phyloP scores from a whole-genome alignment of 768 basidiomycete species.

The Russula ochroleuca region DNA sequence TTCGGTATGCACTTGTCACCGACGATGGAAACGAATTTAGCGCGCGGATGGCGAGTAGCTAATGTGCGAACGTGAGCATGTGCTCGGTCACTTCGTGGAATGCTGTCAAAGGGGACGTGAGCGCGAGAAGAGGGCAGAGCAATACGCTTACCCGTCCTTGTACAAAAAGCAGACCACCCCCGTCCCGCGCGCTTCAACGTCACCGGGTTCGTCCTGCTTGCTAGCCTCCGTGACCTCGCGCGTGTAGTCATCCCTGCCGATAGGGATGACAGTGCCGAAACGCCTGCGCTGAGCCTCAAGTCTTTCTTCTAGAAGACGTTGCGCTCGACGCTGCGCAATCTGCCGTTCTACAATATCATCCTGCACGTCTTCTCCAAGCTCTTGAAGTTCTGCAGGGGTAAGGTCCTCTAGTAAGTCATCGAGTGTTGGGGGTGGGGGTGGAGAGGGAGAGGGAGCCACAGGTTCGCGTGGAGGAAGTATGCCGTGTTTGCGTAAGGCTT shows the following conservation, averaged over 20 bases:
- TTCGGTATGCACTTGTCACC: conserved; percentile 96
- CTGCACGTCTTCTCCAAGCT: conserved; percentile 64
- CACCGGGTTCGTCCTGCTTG: conserved; percentile 58
- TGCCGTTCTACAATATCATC: conserved; percentile 76
- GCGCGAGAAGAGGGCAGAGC: not conserved
- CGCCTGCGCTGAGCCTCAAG: conserved; percentile 54
- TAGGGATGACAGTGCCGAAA: conserved; percentile 84
- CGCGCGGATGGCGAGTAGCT: conserved; percentile 79
- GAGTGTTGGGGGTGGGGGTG: conserved; percentile 71
- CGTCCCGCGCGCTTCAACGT: conserved; percentile 67
- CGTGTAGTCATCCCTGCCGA: conserved; percentile 90
- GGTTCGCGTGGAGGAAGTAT: conserved; percentile 75
- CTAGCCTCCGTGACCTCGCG: conserved; percentile 94
- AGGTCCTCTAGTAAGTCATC: conserved; percentile 63
- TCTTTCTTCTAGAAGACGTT: conserved; percentile 60
- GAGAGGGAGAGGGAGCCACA: conserved; percentile 72
- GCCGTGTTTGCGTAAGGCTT: conserved; percentile 87
- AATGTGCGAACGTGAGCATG: conserved; percentile 64
- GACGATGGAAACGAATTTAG: conserved; percentile 94
- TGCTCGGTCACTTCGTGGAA: conserved; percentile 76
- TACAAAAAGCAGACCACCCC: conserved; percentile 93
- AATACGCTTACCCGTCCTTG: conserved; percentile 77
- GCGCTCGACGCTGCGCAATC: conserved; percentile 60
- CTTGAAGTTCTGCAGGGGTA: conserved; percentile 56
- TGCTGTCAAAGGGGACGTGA: conserved; percentile 40